Conservation (phyloP, 768 basidiomycete species). For the Calocybe cyanea region DNA sequence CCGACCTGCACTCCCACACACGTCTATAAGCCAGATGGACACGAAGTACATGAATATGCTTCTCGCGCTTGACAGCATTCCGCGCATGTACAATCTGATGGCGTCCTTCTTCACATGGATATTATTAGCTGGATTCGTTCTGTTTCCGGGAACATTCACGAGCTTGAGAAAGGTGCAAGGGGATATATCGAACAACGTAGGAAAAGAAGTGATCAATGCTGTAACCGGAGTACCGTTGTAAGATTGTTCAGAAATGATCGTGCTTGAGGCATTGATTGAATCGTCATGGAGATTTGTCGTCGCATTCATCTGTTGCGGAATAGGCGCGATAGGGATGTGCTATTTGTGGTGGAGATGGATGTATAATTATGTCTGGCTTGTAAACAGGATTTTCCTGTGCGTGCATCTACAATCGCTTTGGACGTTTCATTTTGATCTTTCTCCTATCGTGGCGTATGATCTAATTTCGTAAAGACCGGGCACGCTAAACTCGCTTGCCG, state of each 20-base stretch:
- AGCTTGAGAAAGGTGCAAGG: constrained; percentile 34
- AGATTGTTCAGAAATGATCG: neutral
- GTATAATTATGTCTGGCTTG: constrained; percentile 55
- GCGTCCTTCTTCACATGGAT: constrained; percentile 63
- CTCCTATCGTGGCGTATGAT: neutral
- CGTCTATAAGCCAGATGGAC: constrained; percentile 27
- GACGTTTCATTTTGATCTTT: neutral
- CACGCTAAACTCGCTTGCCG: constrained; percentile 51
- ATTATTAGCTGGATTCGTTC: constrained; percentile 55
- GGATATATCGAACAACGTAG: constrained; percentile 22
- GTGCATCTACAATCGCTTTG: constrained; percentile 15
- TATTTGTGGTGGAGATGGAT: constrained; percentile 61
- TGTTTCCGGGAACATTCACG: constrained; percentile 61
- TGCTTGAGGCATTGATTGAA: neutral
- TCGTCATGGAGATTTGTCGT: constrained; percentile 40
- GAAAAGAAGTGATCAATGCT: constrained; percentile 27
- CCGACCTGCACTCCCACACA: no score
- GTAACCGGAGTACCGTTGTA: constrained; percentile 46
- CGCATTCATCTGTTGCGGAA: constrained; percentile 51
- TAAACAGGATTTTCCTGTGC: constrained; percentile 55
- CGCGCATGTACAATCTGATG: constrained; percentile 43
- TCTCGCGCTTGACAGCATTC: constrained; percentile 55
- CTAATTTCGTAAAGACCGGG: constrained; percentile 41
- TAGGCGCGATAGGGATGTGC: constrained; percentile 51
- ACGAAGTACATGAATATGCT: constrained; percentile 62